A percentile compares a stretch with the other conserved stretches of the same genome.
Evolutionary conservation across 306 rosid genomes (phyloP).

Genomic region (Senna siamea): DNA sequence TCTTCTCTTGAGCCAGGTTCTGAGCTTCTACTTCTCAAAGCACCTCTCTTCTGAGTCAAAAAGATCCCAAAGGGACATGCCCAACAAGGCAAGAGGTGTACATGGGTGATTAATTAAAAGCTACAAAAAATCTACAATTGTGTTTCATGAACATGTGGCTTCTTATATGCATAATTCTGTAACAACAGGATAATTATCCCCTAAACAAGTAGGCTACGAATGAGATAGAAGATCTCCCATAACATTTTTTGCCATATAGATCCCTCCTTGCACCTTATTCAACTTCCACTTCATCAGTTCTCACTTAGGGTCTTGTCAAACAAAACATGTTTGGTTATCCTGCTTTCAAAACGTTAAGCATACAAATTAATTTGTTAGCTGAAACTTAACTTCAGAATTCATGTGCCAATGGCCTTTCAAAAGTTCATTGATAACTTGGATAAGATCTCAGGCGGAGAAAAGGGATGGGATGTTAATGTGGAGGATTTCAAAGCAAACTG

Average conservation of each 20-base stretch:
- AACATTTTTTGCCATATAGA: background rate
- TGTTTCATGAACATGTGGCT: slow-evolving; percentile 20
- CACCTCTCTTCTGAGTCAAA: background rate
- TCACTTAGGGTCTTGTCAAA: background rate
- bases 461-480: background rate
- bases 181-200: background rate
- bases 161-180: slow-evolving; percentile 21
- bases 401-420: slow-evolving; percentile 7
- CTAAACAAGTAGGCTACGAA: too few species aligned
- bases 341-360: background rate
- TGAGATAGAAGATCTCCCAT: background rate
- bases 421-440: background rate
- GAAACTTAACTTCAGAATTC: slow-evolving; percentile 21
- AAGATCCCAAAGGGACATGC: slow-evolving; percentile 4
- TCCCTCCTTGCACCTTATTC: slow-evolving; percentile 11
- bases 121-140: slow-evolving; percentile 10
- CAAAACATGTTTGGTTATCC: background rate
- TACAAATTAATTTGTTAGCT: slow-evolving; percentile 2
- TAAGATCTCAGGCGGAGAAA: background rate
- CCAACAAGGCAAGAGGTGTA: background rate
- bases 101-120: background rate
- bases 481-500: slow-evolving; percentile 4
- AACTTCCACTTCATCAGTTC: slow-evolving; percentile 24
- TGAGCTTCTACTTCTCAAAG: slow-evolving; percentile 25
- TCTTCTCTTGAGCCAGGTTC: background rate